A percentile compares a stretch with the other conserved stretches of the same genome.
Conservation (phyloP, 352 stramenopile species). For the Globisporangium camurandrum region DNA sequence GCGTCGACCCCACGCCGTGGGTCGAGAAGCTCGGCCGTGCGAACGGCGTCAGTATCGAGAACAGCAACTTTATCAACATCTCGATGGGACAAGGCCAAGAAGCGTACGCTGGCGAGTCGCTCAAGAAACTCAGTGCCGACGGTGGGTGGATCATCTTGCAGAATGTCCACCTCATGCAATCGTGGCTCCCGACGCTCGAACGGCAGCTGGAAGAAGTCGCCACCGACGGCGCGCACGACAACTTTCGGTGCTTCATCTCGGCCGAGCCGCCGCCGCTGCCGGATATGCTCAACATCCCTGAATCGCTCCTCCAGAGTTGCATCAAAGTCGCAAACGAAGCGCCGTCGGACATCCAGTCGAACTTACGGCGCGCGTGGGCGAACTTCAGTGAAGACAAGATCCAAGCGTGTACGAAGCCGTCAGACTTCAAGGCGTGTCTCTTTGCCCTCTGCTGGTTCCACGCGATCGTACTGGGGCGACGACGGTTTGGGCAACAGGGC, state of each 20-base stretch:
- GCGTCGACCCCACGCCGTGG: constrained; percentile 92
- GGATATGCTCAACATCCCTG: constrained; percentile 95
- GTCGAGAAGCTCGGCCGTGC: constrained; percentile 87
- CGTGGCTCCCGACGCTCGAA: constrained; percentile 92
- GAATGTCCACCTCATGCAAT: constrained; percentile 95
- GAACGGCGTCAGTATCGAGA: constrained; percentile 88
- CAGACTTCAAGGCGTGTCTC: constrained; percentile 91
- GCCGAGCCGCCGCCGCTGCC: constrained; percentile 89
- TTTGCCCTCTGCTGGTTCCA: constrained; percentile 96
- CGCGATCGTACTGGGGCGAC: constrained; percentile 89
- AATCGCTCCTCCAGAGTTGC: constrained; percentile 92
- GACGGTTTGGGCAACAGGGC: constrained; percentile 91
- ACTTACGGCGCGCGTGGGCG: constrained; percentile 90
- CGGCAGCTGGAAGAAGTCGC: constrained; percentile 88
- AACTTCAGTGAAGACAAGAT: constrained; percentile 91
- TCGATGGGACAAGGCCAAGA: constrained; percentile 92
- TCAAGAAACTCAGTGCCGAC: constrained; percentile 87
- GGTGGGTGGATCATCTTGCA: constrained; percentile 95
- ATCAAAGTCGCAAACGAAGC: constrained; percentile 96
- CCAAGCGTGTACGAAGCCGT: constrained; percentile 81
- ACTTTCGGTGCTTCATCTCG: constrained; percentile 95
- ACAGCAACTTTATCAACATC: constrained; percentile 96
- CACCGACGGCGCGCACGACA: constrained; percentile 85
- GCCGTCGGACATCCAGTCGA: constrained; percentile 93
- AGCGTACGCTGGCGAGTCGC: constrained; percentile 84